Base-by-base conservation (phyloP, 169 alveolate species). In the Eimeria acervulina region DNA sequence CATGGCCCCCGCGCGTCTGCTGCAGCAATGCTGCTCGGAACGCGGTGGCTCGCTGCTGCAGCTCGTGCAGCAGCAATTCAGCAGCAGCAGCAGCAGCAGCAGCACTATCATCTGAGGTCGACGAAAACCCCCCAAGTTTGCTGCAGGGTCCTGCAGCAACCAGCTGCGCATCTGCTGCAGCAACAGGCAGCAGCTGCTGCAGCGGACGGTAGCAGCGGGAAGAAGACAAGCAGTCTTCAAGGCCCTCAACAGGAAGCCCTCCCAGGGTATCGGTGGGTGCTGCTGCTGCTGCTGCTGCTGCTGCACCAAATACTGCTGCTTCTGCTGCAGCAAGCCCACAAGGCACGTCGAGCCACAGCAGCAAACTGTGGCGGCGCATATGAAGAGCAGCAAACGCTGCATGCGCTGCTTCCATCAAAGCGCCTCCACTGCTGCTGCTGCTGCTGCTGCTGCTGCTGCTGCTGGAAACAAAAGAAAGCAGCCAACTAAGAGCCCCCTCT, bases 231-330 rank as follows among this genome's bases (percentile, higher is more conserved):
- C 61, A 15, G 33, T 21, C 26, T 8, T 44, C 91, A 2, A 83
- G 74, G 72, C 52, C 52, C 21, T 83, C 91, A 10, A 83, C n/a
- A 2, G 76, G 0, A 31, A 83, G 28, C 5, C 36, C 47, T 17
- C 91, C 91, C 21, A 36, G 1, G 1, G 52, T 28, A 36, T 52
- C 74, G 0, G 2, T 38, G 23, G 74, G 76, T 51, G 91, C 91
- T 51, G 91, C 91, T 51, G 47, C 91, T 51, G 74, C 91, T 83
- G 91, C 91, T 83, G 91, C 91, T 83, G 91, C 91, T 13, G 91
- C 91, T 47, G 74, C 91, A 44, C 74, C 91, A 83, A 51, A 83
- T 52, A 83, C 74, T 52, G 51, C 91, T 52, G 91, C 72, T 52
- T 83, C 91, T 52, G 91, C 91, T 83, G 91, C 72, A 83, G 91